These are phyloP conservation scores for Solanum virginianum DNA, from an alignment of 257 asterid species.

Conservation along the genomic window DNA sequence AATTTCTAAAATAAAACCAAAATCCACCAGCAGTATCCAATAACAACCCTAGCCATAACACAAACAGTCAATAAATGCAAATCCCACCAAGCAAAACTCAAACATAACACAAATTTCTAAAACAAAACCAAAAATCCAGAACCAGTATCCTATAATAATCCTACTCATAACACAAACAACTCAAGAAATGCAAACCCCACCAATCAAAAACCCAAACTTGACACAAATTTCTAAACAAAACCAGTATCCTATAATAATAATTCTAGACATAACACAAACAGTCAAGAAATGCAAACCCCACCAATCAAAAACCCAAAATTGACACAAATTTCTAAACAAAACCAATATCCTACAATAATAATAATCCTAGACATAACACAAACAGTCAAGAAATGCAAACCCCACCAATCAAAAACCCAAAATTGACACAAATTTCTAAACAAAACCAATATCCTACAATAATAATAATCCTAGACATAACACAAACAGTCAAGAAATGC, in stretches of 20 bases:
- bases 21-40: not conserved
- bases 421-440: too few species aligned
- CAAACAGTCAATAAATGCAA: not conserved
- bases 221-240: not conserved
- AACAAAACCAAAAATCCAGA: conserved; percentile 25
- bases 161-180: not conserved
- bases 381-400: too few species aligned
- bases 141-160: not conserved
- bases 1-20: not conserved
- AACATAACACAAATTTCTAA: not conserved
- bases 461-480: too few species aligned
- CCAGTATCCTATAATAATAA: not conserved
- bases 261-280: not conserved
- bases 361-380: too few species aligned
- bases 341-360: too few species aligned
- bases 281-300: too few species aligned
- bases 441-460: too few species aligned
- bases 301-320: too few species aligned
- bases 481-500: not conserved
- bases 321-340: too few species aligned
- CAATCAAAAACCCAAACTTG: not conserved
- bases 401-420: too few species aligned
- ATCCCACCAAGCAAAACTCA: not conserved
- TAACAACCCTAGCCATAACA: not conserved
- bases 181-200: not conserved